Base-by-base conservation (phyloP, 331 rosid species). In the Malus hybrid region DNA sequence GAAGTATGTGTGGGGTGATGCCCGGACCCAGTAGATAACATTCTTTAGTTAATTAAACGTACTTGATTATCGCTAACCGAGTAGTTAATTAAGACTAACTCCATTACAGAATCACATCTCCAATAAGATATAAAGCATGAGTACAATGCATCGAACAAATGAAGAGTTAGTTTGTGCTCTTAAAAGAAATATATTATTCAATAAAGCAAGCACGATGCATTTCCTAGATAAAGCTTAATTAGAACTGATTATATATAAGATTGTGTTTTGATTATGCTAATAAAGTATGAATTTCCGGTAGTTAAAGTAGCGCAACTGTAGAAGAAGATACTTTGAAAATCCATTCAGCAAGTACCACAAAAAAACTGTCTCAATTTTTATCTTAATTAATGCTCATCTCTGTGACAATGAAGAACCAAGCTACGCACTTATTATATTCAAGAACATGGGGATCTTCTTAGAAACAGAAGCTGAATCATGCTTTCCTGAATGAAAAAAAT, bases 301-400 rank as follows among this genome's bases (percentile, higher is more conserved):
- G 80, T 82, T 82, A 80, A 82, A 86, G 84, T 44, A 61, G 71
- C 31, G 71, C 36, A 24, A 32, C 64, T 39, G 54, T 76, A 61
- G 32, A 57, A 81, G 70, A 69, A 69, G 12, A 33, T 44, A 73
- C 52, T 73, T 52, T 78, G 79, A 70, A 80, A 80, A 78, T 83
- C 80, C 69, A 48, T 67, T 76, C 59, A 18, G 77, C 65, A 63
- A 29, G 9, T 24, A 16, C 24, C 66, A 75, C 73, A 60, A 42
- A 72, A 61, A 15, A 64, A 7, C 68, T 64, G 22, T 29, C 68
- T 32, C 68, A 15, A 31, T 15, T 63, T 14, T 63, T 61, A 61
- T 27, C 5, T 42, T 27, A 4, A n/a, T 22, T 61, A 61, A 27
- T 61, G 19, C 32, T 61, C 13, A 13, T 24, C 32, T 61, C 4